Evolutionary conservation across 768 basidiomycete genomes (phyloP).

Genomic region (Crepidotus variabilis): DNA sequence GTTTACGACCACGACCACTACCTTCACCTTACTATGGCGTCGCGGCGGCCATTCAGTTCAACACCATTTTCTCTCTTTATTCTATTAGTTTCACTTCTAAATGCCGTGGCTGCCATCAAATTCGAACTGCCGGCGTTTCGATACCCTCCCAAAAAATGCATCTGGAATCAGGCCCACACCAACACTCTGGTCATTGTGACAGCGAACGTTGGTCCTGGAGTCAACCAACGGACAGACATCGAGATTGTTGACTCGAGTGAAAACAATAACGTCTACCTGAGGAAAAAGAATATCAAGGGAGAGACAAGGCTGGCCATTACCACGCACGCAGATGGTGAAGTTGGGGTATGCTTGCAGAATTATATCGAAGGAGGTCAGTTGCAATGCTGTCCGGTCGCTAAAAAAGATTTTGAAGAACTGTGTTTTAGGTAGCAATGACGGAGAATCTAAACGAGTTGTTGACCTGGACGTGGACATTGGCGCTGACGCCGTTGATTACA

Average conservation of each 20-base stretch:
- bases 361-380: conserved; percentile 66
- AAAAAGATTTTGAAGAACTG: background rate
- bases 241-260: conserved; percentile 90
- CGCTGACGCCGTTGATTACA: conserved; percentile 98
- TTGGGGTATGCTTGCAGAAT: conserved; percentile 95
- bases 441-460: conserved; percentile 59
- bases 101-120: conserved; percentile 65
- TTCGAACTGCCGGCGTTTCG: conserved; percentile 72
- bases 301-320: conserved; percentile 95
- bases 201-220: conserved; percentile 80
- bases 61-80: conserved; percentile 19
- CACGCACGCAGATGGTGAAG: conserved; percentile 88
- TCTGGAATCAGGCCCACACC: conserved; percentile 90
- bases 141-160: conserved; percentile 78
- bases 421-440: conserved; percentile 36
- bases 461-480: conserved; percentile 98
- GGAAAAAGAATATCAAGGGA: conserved; percentile 81
- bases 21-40: background rate
- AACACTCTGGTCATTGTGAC: conserved; percentile 94
- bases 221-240: conserved; percentile 82
- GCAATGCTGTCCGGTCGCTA: background rate
- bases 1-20: conserved; percentile 9
- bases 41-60: conserved; percentile 8
- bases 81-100: conserved; percentile 25
- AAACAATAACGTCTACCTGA: conserved; percentile 84